A percentile compares a stretch with the other conserved stretches of the same genome.
These are phyloP conservation scores for Verticillium klebahnii DNA, from an alignment of 2,329 filamentous ascomycete species.

Conservation along the genomic window DNA sequence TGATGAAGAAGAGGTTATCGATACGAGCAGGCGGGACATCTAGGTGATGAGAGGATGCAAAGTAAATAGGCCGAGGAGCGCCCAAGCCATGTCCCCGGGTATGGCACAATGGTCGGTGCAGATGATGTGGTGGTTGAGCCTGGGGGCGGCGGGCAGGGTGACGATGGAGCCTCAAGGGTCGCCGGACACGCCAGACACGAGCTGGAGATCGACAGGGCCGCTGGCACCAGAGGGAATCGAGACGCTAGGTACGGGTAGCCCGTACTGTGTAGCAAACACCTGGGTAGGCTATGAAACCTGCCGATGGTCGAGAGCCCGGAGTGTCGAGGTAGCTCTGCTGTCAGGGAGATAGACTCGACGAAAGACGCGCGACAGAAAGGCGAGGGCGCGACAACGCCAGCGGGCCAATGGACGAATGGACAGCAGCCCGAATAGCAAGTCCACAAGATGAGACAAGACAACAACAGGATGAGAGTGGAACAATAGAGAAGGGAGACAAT, in stretches of 20 bases:
- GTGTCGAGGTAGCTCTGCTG: not conserved
- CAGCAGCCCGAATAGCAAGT: not conserved
- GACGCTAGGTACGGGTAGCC: not conserved
- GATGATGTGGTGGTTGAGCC: not conserved
- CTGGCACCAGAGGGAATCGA: not conserved
- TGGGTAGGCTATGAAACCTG: not conserved
- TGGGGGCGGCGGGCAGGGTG: not conserved
- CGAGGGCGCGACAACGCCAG: not conserved
- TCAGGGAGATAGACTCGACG: not conserved
- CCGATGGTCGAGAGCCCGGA: not conserved
- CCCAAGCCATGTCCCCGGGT: constrained; percentile 9
- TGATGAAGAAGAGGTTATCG: constrained; percentile 1
- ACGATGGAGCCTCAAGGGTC: not conserved
- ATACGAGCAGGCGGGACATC: constrained; percentile 7
- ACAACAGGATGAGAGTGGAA: not conserved
- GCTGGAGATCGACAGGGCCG: not conserved
- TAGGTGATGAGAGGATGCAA: constrained; percentile 12
- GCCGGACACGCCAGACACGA: not conserved
- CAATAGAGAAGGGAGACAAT: not conserved
- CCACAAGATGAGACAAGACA: not conserved
- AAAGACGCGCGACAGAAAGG: not conserved
- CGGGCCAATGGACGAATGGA: not conserved
- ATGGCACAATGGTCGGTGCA: not conserved
- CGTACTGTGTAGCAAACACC: not conserved
- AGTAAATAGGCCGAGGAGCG: constrained; percentile 9